Evolutionary conservation across 371 early-diverging fungal species (phyloP), one percentile per base, ranked within the genome.

Genomic region (Rhizopus arrhizus): DNA sequence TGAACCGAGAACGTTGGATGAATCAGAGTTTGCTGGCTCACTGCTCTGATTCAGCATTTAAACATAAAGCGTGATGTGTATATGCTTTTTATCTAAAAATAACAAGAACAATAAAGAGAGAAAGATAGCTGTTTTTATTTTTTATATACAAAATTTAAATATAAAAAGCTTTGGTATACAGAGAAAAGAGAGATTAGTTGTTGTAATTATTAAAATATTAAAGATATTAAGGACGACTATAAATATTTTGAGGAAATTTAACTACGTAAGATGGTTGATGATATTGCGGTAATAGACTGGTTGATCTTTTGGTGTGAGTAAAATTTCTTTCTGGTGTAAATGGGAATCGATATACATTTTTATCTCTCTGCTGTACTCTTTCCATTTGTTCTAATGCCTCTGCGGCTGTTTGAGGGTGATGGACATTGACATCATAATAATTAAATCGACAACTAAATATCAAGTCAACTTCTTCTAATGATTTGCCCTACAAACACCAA

Each of bases 341-440:
- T 1, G 68, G 68, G 35, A 68, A 68, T 33, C 60, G 58, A 38
- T 68, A 68, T 3, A 63, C 36, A 7, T 55, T 45, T 43, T 48
- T 68, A 46, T 63, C 63, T 2, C 28, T 35, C n/a, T 68, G 63
- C 15, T 71, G 72, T 5, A 61, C 70, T 42, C 62, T 69, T 47
- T 76, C 74, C 62, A 79, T 60, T n/a, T 68, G 70, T 10, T 33
- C 56, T 16, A 79, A 52, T 12, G 80, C 75, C 3, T 70, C 80
- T 43, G 77, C 77, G 13, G 80, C 80, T 41, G 77, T 80, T 55
- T 76, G 75, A 2, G 80, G 80, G 35, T 80, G 80, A 54, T 77
- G 80, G 2, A 73, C 75, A 48, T 70, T 71, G n/a, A 74, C 62
- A 33, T 80, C 80, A 49, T 74, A 76, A 46, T 67, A 74, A 47